Conservation (phyloP, 2,329 filamentous ascomycete species). For the Pleurostoma richardsiae region DNA sequence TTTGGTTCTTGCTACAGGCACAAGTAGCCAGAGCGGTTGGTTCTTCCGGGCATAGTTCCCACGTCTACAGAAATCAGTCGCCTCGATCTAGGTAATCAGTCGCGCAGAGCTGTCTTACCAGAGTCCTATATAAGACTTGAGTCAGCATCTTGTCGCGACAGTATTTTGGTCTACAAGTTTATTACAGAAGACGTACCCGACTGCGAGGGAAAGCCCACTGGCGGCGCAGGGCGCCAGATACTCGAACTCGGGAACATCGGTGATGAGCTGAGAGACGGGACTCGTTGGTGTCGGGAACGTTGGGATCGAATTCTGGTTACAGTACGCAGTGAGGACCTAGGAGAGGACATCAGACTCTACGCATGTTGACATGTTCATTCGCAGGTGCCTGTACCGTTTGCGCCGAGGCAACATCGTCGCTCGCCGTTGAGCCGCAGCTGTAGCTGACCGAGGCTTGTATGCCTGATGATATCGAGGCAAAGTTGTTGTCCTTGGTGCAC, state of each 20-base stretch:
- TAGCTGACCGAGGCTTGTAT: slow-evolving; percentile 34
- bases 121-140: not conserved
- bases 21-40: slow-evolving; percentile 37
- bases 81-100: slow-evolving; percentile 12
- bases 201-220: slow-evolving; percentile 28
- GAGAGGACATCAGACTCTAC: not conserved
- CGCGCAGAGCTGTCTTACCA: slow-evolving; percentile 16
- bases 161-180: slow-evolving; percentile 21
- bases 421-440: slow-evolving; percentile 40
- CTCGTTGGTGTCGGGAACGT: slow-evolving; percentile 37
- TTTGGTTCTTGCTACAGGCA: slow-evolving; percentile 45
- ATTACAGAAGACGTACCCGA: slow-evolving; percentile 27
- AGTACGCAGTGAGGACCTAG: slow-evolving; percentile 39
- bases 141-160: not conserved
- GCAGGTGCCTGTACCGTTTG: slow-evolving; percentile 16
- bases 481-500: slow-evolving; percentile 42
- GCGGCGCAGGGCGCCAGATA: slow-evolving; percentile 38
- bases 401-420: slow-evolving; percentile 42
- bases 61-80: slow-evolving; percentile 16
- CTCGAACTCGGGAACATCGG: slow-evolving; percentile 37
- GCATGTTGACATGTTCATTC: not conserved
- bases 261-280: slow-evolving; percentile 41
- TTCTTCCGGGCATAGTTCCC: slow-evolving; percentile 18
- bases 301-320: slow-evolving; percentile 32
- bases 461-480: slow-evolving; percentile 27